phyloP scores from a whole-genome alignment of 345 rosid genomes.

The Bruguiera gymnorhiza region DNA sequence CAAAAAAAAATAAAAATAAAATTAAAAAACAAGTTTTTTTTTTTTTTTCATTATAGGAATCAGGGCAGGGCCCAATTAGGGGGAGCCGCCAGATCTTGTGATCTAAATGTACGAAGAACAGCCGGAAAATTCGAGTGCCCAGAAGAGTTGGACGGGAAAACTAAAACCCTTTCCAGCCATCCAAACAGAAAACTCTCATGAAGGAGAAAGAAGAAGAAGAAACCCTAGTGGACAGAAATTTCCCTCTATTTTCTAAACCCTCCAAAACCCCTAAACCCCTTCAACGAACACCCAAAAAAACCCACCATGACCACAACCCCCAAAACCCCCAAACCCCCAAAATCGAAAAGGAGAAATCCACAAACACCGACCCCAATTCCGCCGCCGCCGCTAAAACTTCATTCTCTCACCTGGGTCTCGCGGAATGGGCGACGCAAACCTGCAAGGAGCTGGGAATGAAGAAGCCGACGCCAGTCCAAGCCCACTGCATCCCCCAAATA shows the following conservation, averaged over 20 bases:
- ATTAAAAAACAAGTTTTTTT: too few species aligned
- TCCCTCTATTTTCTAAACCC: constrained; percentile 58
- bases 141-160: too few species aligned
- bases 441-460: constrained; percentile 88
- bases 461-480: constrained; percentile 75
- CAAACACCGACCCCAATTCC: constrained; percentile 22
- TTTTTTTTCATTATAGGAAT: too few species aligned
- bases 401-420: constrained; percentile 68
- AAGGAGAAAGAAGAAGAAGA: constrained; percentile 22
- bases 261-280: constrained; percentile 20
- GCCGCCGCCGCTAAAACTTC: constrained; percentile 11
- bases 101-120: too few species aligned
- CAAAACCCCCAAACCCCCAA: constrained; percentile 16
- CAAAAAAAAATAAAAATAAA: too few species aligned
- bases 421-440: constrained; percentile 76
- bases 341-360: constrained; percentile 39
- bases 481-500: constrained; percentile 79
- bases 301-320: constrained; percentile 22
- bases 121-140: too few species aligned
- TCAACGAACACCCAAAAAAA: background rate
- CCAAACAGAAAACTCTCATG: constrained; percentile 4
- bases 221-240: constrained; percentile 28
- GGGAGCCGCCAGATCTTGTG: background rate
- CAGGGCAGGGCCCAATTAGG: too few species aligned
- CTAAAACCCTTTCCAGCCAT: background rate